Evolutionary conservation across 73 alveolate species (phyloP), one percentile per base, ranked within the genome.

Genomic region (Paramecium biaurelia): DNA sequence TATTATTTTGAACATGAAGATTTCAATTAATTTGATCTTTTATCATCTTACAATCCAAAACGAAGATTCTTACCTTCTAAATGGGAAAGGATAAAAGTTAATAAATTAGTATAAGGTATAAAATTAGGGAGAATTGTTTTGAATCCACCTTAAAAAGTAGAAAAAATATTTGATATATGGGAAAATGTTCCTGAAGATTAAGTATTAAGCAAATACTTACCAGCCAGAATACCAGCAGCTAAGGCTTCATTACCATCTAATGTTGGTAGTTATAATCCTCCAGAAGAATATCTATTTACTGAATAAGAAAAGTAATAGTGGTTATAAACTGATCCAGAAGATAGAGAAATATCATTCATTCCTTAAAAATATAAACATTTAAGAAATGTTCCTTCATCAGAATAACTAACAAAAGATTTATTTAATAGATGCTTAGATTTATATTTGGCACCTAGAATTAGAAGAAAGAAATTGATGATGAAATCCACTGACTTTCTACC

Each of bases 391-490:
- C 99, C 99, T 15, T 85, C 97, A 70, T 98, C 97, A 92, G 98
- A 96, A 76, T 93, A 96, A 56, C 92, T 98, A 93, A 92, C 98
- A 42, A 98, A 96, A 35, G 99, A 98, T 88, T 95, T 95, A 76
- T 98, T 97, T 84, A 98, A 97, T 86, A 94, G 99, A 94, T 97
- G 99, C 72, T 94, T 97, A 70, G 99, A 98, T 95, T 94, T 98
- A 37, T 97, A 96, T 88, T 87, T 98, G 57, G 96, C 99, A 85
- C 98, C 99, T 5, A 95, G 99, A 95, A 95, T 97, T 26, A 93
- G 95, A 68, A 98, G 96, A 92, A 98, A 97, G 96, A 98, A 97
- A 93, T 85, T 97, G 30, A 96, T 97, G 84, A 92, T 98, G 85
- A 97, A 97, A 87, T 98, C 99, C 57, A 93, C 94, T 37, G 95